Conservation (phyloP, 225 moss, liverwort and hornwort genomes). For the Rhytidiadelphus loreus region DNA sequence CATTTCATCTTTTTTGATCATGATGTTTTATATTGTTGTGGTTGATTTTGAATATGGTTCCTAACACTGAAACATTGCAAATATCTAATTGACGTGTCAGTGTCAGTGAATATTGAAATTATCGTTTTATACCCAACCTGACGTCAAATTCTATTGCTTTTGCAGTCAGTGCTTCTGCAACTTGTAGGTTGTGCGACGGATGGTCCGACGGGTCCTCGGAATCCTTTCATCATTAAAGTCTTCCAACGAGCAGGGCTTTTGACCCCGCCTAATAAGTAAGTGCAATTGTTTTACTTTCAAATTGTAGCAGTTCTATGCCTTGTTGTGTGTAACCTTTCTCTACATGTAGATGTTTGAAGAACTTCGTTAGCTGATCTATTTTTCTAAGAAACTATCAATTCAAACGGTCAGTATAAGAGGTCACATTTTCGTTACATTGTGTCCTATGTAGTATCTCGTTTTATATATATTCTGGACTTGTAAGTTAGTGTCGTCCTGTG, state of each 20-base stretch:
- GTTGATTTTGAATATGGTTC: neutral
- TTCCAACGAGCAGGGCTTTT: constrained; percentile 82
- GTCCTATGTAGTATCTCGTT: neutral
- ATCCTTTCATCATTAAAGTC: constrained; percentile 53
- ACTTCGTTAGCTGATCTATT: neutral
- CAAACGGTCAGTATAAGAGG: neutral
- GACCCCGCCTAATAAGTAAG: constrained; percentile 24
- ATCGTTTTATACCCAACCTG: neutral
- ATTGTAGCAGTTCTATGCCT: neutral
- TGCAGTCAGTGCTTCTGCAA: constrained; percentile 71
- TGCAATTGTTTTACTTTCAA: neutral
- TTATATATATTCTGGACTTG: neutral
- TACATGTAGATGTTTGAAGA: neutral
- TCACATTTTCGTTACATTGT: neutral
- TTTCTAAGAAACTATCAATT: neutral
- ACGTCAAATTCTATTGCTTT: neutral
- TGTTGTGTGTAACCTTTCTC: neutral
- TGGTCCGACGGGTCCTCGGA: constrained; percentile 44
- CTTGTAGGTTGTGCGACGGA: constrained; percentile 81
- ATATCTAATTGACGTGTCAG: neutral
- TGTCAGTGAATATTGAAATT: neutral
- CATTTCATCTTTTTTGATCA: neutral
- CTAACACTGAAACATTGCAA: neutral
- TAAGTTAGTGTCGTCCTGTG: neutral
- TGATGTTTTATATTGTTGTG: neutral